A percentile compares a stretch with the other conserved stretches of the same genome.
Conservation (phyloP, 176 grass and related monocot species). For the Thalia dealbata region DNA sequence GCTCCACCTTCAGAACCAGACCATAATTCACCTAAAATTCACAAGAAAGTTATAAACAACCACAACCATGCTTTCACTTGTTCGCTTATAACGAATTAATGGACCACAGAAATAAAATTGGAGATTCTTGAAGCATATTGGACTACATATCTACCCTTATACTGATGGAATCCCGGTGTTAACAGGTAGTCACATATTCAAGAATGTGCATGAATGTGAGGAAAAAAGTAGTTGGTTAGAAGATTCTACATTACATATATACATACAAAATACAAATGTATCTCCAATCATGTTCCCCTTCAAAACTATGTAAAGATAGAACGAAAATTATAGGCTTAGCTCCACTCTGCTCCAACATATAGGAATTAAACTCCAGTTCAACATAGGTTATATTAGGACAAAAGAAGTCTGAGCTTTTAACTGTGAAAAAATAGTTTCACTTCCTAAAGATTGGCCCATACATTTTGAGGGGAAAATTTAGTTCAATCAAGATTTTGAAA, state of each 20-base stretch:
- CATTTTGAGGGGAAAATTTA: background rate
- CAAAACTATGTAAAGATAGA: no score
- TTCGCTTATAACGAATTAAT: background rate
- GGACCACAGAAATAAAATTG: background rate
- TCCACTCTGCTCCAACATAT: no score
- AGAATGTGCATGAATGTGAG: background rate
- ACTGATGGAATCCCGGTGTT: background rate
- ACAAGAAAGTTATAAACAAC: background rate
- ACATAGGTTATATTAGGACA: no score
- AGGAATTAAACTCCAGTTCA: no score
- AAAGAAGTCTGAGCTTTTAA: background rate
- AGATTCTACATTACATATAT: no score
- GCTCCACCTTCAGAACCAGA: slow-evolving; percentile 15
- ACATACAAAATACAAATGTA: no score
- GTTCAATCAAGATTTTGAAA: background rate
- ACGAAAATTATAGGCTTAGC: no score
- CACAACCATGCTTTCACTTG: background rate
- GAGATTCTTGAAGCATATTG: background rate
- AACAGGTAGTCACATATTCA: background rate
- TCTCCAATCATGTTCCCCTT: no score
- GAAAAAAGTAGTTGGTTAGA: no score
- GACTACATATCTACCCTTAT: background rate
- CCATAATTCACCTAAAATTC: slow-evolving; percentile 8
- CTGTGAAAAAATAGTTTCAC: background rate
- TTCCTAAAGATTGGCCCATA: background rate